These are phyloP conservation scores for Haplosporangium sp. DNA, from an alignment of 371 early-diverging fungal species.

Conservation along the genomic window DNA sequence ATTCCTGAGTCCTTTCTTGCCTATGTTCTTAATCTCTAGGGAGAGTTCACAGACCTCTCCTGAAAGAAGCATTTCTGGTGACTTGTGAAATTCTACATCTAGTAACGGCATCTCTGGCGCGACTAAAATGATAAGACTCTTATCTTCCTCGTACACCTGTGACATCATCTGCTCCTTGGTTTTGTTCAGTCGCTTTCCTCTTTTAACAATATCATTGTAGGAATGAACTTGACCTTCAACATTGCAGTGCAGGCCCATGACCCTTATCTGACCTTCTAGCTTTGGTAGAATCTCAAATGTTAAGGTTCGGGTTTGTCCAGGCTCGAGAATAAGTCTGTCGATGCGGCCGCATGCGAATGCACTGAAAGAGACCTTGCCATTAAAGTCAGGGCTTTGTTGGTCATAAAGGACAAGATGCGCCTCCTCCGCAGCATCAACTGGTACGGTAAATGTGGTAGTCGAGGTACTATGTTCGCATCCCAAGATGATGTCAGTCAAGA, in stretches of 20 bases:
- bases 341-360: slow-evolving; percentile 51
- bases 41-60: slow-evolving; percentile 85
- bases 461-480: slow-evolving; percentile 70
- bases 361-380: slow-evolving; percentile 41
- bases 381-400: slow-evolving; percentile 42
- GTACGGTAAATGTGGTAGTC: slow-evolving; percentile 45
- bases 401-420: slow-evolving; percentile 49
- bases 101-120: slow-evolving; percentile 88
- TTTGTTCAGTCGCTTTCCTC: slow-evolving; percentile 81
- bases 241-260: slow-evolving; percentile 84
- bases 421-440: slow-evolving; percentile 48
- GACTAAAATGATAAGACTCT: slow-evolving; percentile 78
- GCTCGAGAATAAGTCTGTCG: slow-evolving; percentile 49
- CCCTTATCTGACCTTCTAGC: slow-evolving; percentile 76
- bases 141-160: slow-evolving; percentile 74
- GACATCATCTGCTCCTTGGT: slow-evolving; percentile 74
- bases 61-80: slow-evolving; percentile 83
- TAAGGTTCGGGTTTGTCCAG: slow-evolving; percentile 58
- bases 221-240: slow-evolving; percentile 82
- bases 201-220: slow-evolving; percentile 73
- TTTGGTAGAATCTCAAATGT: slow-evolving; percentile 80
- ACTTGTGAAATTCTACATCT: slow-evolving; percentile 77
- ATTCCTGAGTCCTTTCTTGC: slow-evolving; percentile 77
- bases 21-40: slow-evolving; percentile 86
- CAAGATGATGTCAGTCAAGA: slow-evolving; percentile 66